A percentile compares a stretch with the other conserved stretches of the same genome.
phyloP scores from a whole-genome alignment of 148 eudicot species.

The Fagopyrum esculentum region DNA sequence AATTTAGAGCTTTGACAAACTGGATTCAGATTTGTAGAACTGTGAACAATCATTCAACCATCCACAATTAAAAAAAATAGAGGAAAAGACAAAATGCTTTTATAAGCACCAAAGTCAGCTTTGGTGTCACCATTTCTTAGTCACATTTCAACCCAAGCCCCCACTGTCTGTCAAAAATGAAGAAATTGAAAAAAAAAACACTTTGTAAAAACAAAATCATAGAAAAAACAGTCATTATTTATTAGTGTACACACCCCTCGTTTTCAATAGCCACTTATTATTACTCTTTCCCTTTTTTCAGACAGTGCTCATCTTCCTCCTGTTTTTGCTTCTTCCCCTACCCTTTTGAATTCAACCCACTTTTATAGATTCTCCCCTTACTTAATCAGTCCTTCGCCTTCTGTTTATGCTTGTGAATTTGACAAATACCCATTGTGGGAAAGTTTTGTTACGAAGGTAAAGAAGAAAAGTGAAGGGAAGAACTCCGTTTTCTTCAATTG shows the following conservation, averaged over 20 bases:
- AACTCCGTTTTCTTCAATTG: slow-evolving; percentile 29
- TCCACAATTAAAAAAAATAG: not conserved
- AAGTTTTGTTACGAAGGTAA: not conserved
- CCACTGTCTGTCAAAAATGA: slow-evolving; percentile 7
- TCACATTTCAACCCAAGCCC: slow-evolving; percentile 28
- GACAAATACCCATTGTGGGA: not conserved
- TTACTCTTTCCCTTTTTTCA: not conserved
- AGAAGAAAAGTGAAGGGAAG: not conserved
- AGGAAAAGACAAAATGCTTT: slow-evolving; percentile 8
- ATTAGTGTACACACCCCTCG: slow-evolving; percentile 6
- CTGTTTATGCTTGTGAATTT: slow-evolving; percentile 1
- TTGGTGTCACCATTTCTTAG: slow-evolving; percentile 30
- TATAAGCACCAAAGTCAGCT: slow-evolving; percentile 51
- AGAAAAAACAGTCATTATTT: not conserved
- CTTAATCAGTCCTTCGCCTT: slow-evolving; percentile 5
- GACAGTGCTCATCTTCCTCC: slow-evolving; percentile 4
- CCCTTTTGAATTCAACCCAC: slow-evolving; percentile 12
- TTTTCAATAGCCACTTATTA: slow-evolving; percentile 11
- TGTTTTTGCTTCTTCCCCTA: not conserved
- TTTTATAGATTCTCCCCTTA: slow-evolving; percentile 16
- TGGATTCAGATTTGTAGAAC: slow-evolving; percentile 23
- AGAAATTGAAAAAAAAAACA: not conserved
- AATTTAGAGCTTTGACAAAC: slow-evolving; percentile 30
- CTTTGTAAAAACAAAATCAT: not conserved
- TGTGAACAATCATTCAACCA: slow-evolving; percentile 19